Evolutionary conservation across 2,329 filamentous ascomycete species (phyloP).

Genomic region (Colletotrichum endophyticum): DNA sequence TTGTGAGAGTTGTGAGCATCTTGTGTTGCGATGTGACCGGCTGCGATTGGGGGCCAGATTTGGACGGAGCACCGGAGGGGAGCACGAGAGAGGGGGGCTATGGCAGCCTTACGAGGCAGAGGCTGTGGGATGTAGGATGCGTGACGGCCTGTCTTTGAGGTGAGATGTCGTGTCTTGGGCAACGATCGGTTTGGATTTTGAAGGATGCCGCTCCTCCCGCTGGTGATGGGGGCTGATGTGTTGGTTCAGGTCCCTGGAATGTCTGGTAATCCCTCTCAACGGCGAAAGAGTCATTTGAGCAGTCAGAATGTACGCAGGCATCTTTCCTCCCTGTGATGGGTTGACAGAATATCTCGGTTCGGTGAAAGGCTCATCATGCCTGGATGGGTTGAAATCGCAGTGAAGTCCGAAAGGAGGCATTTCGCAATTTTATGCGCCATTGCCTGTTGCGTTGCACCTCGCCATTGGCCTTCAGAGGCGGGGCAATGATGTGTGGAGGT

Average conservation of each 20-base stretch:
- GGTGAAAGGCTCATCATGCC: too few relatives aligned
- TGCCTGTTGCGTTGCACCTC: too few relatives aligned
- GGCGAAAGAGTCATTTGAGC: background rate
- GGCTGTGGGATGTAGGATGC: background rate
- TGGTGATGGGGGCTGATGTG: background rate
- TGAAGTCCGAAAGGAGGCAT: background rate
- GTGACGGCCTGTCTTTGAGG: background rate
- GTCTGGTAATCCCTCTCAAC: background rate
- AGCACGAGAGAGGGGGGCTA: background rate
- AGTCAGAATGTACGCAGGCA: background rate
- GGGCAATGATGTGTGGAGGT: too few relatives aligned
- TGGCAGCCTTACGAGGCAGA: slow-evolving; percentile 4
- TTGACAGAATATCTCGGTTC: too few relatives aligned
- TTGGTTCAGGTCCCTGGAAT: background rate
- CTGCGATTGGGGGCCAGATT: slow-evolving; percentile 2
- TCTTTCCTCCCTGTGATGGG: background rate
- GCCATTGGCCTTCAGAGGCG: too few relatives aligned
- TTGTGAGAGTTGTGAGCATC: background rate
- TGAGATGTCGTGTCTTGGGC: background rate
- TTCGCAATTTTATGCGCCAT: too few relatives aligned
- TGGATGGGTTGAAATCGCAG: background rate
- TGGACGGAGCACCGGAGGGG: background rate
- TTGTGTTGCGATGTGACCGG: background rate
- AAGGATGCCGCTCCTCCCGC: background rate
- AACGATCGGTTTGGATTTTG: background rate